Base-by-base conservation (phyloP, 495 filamentous ascomycete species). In the Aspergillus saccharolyticus region DNA sequence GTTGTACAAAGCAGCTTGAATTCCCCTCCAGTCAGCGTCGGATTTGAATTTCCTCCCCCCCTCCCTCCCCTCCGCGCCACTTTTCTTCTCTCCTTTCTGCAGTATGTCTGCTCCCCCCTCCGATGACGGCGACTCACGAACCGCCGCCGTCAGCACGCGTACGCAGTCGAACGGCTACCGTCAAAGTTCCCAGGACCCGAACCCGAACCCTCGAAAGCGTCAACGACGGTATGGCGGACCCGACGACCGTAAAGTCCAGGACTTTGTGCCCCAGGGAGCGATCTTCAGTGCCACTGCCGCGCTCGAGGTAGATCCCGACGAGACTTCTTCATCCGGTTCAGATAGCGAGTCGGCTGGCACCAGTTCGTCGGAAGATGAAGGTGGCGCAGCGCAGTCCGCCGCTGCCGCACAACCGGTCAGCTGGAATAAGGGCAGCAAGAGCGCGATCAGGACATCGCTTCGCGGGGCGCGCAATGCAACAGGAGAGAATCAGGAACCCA, bases 61-160 rank as follows among this genome's bases (percentile, higher is more conserved):
- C 2, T 2, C 16, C 21, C 46, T 25, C 19, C 21, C 1, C 20
- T 9, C 20, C 2, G n/a, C 45, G 7, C 20, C 20, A 39, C 2
- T 10, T 6, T 12, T 25, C 4, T 22, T 6, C 21, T 25, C 4
- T 22, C 7, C 21, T 22, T 25, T 16, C 5, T 47, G 25, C 60
- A 56, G 21, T 44, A 77, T 74, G 72, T 18, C 70, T 20, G 66
- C 68, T 47, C 57, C 59, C 30, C 66, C 69, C 9, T 70, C 62
- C 42, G 74, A 74, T 56, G 74, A 79, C 16, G 58, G 68, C 14
- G 76, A 79, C 54, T 79, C 76, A 10, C 66, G 76, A 44, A 79
- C 69, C 28, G 74, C 74, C 24, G 66, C 70, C 4, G 63, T 78
- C 6, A 73, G 71, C 22, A 45, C 49, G n/a, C 67, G 73, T 22